phyloP scores from a whole-genome alignment of 306 rosid genomes.

The Pyrus pyrifolia region DNA sequence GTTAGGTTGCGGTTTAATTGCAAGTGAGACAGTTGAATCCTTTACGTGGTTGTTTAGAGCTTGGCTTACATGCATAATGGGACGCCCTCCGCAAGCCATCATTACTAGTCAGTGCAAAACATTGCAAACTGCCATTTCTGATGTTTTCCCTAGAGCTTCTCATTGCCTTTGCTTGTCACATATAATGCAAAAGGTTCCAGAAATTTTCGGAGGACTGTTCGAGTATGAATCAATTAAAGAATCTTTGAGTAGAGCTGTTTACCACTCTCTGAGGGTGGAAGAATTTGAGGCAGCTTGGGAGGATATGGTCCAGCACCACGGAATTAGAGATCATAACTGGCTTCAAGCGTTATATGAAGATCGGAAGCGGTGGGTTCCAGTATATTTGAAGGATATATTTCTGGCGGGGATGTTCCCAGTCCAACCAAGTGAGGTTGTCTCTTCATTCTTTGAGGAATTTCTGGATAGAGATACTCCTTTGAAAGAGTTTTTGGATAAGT shows the following conservation, averaged over 20 bases:
- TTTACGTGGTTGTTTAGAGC: slow-evolving; percentile 70
- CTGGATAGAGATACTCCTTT: slow-evolving; percentile 41
- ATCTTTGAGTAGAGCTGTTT: slow-evolving; percentile 41
- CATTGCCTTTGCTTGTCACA: slow-evolving; percentile 45
- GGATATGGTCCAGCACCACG: slow-evolving; percentile 46
- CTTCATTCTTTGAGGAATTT: slow-evolving; percentile 40
- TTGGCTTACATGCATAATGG: slow-evolving; percentile 60
- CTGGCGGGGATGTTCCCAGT: slow-evolving; percentile 53
- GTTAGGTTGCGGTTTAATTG: slow-evolving; percentile 70
- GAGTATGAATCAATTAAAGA: slow-evolving; percentile 42
- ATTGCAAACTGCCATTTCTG: slow-evolving; percentile 47
- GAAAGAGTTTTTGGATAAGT: slow-evolving; percentile 43
- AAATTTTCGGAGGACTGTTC: slow-evolving; percentile 35
- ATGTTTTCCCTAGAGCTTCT: slow-evolving; percentile 71
- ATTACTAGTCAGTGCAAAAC: slow-evolving; percentile 35
- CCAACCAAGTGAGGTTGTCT: slow-evolving; percentile 34
- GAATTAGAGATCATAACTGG: slow-evolving; percentile 51
- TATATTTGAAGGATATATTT: slow-evolving; percentile 42
- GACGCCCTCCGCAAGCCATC: slow-evolving; percentile 68
- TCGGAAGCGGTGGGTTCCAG: slow-evolving; percentile 64
- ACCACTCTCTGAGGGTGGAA: slow-evolving; percentile 44
- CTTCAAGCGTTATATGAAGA: slow-evolving; percentile 54
- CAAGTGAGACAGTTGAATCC: slow-evolving; percentile 49
- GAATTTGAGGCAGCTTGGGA: slow-evolving; percentile 68
- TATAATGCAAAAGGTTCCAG: slow-evolving; percentile 47